These are phyloP conservation scores for Boletus coccyginus DNA, from an alignment of 768 basidiomycete genomes.

Conservation along the genomic window DNA sequence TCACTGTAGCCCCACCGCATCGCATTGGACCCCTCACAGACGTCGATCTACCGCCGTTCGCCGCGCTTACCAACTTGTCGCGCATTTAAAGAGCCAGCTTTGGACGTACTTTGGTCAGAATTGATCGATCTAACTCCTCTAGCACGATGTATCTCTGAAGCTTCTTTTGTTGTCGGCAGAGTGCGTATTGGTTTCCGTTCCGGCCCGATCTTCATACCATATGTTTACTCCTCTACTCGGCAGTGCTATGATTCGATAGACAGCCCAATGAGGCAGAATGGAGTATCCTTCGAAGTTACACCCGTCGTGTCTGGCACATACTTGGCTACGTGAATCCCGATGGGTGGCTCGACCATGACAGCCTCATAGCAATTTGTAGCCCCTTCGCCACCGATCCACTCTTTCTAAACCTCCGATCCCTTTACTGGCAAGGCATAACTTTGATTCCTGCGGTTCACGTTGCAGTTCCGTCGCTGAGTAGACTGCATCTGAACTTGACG, in stretches of 20 bases:
- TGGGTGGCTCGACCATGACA: background rate
- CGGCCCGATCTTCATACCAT: background rate
- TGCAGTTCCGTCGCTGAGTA: background rate
- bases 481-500: background rate
- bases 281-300: constrained; percentile 2
- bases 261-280: constrained; percentile 1
- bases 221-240: background rate
- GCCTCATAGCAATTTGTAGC: background rate
- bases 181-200: background rate
- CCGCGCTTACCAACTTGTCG: too few relatives aligned
- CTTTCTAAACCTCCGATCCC: constrained; percentile 1
- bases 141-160: background rate
- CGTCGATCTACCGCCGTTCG: background rate
- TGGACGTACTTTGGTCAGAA: constrained; percentile 7
- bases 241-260: background rate
- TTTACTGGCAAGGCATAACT: background rate
- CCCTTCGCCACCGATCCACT: background rate
- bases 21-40: background rate
- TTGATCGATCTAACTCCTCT: background rate
- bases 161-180: background rate
- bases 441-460: background rate
- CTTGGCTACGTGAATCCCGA: background rate
- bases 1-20: too few relatives aligned
- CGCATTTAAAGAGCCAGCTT: constrained; percentile 5
- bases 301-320: background rate